phyloP scores from a whole-genome alignment of 345 rosid genomes.

The Salix arbutifolia region DNA sequence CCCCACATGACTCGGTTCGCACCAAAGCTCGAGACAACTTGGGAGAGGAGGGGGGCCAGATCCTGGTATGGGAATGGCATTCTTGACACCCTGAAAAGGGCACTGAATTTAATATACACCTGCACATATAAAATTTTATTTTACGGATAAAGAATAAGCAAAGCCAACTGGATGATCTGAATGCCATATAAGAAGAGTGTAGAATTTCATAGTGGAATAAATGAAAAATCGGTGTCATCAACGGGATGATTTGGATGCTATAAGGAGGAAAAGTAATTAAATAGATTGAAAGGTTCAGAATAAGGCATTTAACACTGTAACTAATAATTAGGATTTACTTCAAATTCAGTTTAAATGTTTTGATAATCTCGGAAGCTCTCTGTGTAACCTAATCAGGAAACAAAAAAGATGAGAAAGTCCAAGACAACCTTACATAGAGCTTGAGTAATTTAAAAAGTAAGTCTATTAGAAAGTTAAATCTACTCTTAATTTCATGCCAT shows the following conservation, averaged over 20 bases:
- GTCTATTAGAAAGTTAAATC: no score
- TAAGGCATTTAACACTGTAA: no score
- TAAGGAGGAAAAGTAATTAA: no score
- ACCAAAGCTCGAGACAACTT: conserved; percentile 59
- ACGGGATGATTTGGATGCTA: not conserved
- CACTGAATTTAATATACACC: conserved; percentile 87
- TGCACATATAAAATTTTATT: conserved; percentile 19
- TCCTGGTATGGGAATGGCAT: conserved; percentile 60
- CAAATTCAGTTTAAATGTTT: no score
- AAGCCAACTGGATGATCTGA: no score
- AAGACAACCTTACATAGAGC: not conserved
- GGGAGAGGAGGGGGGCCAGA: conserved; percentile 50
- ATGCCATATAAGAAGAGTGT: no score
- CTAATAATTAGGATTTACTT: no score
- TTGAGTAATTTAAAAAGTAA: not conserved
- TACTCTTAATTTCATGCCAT: no score
- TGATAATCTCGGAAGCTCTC: no score
- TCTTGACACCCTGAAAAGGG: conserved; percentile 80
- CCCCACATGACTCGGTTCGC: conserved; percentile 92
- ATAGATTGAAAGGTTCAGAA: no score
- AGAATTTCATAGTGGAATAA: not conserved
- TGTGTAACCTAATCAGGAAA: no score
- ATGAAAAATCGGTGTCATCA: not conserved
- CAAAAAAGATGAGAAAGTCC: not conserved
- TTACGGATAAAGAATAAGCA: no score